Percentiles rank a stretch among this genome's conserved stretches.
Evolutionary conservation across 108 stramenopile genomes (phyloP).

Genomic region (Nitzschia palea): DNA sequence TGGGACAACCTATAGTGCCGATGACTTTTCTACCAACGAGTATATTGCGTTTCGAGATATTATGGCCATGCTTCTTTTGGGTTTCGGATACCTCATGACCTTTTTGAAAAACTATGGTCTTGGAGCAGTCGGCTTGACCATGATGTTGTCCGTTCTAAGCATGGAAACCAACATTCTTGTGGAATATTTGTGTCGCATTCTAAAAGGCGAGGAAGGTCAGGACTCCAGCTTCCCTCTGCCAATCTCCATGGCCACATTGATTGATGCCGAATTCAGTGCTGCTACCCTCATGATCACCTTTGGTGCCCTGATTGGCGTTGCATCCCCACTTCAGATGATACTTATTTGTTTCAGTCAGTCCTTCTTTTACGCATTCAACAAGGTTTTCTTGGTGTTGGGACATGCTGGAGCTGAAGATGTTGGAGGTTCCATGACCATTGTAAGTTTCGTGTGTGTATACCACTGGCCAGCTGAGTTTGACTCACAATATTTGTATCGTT

Average conservation of each 20-base stretch:
- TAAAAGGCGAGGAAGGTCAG: constrained; percentile 13
- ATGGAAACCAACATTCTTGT: constrained; percentile 44
- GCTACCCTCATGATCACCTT: constrained; percentile 56
- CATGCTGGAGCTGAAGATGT: constrained; percentile 40
- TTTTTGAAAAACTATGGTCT: constrained; percentile 54
- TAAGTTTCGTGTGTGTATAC: neutral
- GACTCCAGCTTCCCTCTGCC: constrained; percentile 30
- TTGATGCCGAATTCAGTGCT: constrained; percentile 48
- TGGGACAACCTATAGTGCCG: neutral
- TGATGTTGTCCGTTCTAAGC: constrained; percentile 34
- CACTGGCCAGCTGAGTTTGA: too few species aligned
- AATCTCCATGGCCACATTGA: constrained; percentile 26
- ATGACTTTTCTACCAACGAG: constrained; percentile 9
- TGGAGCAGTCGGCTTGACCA: constrained; percentile 50
- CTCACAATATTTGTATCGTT: too few species aligned
- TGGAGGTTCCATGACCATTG: constrained; percentile 45
- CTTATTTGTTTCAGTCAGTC: constrained; percentile 34
- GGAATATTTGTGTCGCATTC: constrained; percentile 13
- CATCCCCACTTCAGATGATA: constrained; percentile 43
- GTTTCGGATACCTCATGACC: constrained; percentile 65
- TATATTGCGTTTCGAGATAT: constrained; percentile 38
- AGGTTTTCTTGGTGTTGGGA: constrained; percentile 40
- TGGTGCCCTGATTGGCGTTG: constrained; percentile 52
- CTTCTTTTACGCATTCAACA: constrained; percentile 50
- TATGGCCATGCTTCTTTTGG: constrained; percentile 51